Evolutionary conservation across 371 early-diverging fungal genomes (phyloP).

Genomic region (Mucor sp.): DNA sequence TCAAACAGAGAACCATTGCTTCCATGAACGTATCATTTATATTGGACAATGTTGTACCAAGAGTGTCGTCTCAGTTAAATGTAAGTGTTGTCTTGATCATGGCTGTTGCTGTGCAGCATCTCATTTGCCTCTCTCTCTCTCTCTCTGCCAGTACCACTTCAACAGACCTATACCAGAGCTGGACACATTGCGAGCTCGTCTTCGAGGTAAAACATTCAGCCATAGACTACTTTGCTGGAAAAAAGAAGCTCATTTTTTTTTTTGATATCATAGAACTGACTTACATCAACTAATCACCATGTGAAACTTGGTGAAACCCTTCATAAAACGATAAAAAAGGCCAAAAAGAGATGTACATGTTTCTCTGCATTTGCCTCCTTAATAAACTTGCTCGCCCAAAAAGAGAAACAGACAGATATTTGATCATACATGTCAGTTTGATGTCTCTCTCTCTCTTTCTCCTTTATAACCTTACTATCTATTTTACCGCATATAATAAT

Average conservation of each 20-base stretch:
- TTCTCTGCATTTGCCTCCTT: constrained; percentile 1
- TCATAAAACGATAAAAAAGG: not conserved
- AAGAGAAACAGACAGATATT: not conserved
- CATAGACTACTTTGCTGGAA: not conserved
- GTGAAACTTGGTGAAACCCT: constrained; percentile 22
- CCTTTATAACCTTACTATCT: not conserved
- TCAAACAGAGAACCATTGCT: constrained; percentile 47
- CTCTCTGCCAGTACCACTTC: constrained; percentile 49
- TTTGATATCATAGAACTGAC: constrained; percentile 19
- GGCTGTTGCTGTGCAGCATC: not conserved
- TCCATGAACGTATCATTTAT: constrained; percentile 66
- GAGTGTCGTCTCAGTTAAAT: constrained; percentile 60
- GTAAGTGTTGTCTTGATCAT: constrained; percentile 25
- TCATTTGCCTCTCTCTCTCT: no score
- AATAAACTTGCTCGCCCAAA: not conserved
- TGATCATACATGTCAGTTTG: constrained; percentile 2
- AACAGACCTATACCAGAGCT: constrained; percentile 68
- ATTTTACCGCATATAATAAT: not conserved
- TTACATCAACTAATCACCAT: constrained; percentile 16
- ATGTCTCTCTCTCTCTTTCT: not conserved
- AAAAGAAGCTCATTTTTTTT: not conserved
- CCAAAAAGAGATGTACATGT: not conserved
- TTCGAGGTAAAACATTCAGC: constrained; percentile 47
- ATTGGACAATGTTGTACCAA: constrained; percentile 60
- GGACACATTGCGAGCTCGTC: constrained; percentile 57